phyloP scores from a whole-genome alignment of 768 basidiomycete species.

The Boletus reticulatus region DNA sequence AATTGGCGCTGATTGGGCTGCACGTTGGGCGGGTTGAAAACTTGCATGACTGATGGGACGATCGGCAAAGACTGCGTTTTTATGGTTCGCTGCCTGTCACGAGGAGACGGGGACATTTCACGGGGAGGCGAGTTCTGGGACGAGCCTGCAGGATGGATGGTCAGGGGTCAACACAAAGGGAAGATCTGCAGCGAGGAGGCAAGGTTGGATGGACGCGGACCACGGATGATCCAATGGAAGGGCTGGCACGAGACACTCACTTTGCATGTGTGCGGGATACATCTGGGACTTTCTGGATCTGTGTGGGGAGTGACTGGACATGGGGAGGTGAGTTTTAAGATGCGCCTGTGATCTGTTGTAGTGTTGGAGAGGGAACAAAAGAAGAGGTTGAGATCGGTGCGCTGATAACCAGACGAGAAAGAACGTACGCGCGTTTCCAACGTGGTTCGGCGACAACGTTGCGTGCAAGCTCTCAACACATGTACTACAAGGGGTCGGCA shows the following conservation, averaged over 20 bases:
- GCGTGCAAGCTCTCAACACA: slow-evolving; percentile 30
- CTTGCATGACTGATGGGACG: slow-evolving; percentile 55
- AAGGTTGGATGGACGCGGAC: too few relatives aligned
- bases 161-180: neutral
- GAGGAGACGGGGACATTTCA: slow-evolving; percentile 43
- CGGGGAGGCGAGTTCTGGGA: slow-evolving; percentile 36
- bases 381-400: slow-evolving; percentile 31
- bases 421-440: slow-evolving; percentile 59
- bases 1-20: slow-evolving; percentile 37
- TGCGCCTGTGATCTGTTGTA: neutral
- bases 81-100: slow-evolving; percentile 48
- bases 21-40: slow-evolving; percentile 38
- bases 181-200: neutral
- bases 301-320: slow-evolving; percentile 62
- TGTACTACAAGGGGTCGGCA: slow-evolving; percentile 17
- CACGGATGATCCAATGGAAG: neutral
- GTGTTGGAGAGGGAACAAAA: slow-evolving; percentile 26
- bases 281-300: slow-evolving; percentile 53
- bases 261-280: slow-evolving; percentile 43
- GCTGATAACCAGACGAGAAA: slow-evolving; percentile 26
- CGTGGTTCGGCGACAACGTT: slow-evolving; percentile 48
- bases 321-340: slow-evolving; percentile 27
- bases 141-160: slow-evolving; percentile 7
- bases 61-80: slow-evolving; percentile 64
- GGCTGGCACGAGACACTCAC: slow-evolving; percentile 35